These are phyloP conservation scores for Phlebopus sp. DNA, from an alignment of 1,284 basidiomycete genomes.

Conservation along the genomic window DNA sequence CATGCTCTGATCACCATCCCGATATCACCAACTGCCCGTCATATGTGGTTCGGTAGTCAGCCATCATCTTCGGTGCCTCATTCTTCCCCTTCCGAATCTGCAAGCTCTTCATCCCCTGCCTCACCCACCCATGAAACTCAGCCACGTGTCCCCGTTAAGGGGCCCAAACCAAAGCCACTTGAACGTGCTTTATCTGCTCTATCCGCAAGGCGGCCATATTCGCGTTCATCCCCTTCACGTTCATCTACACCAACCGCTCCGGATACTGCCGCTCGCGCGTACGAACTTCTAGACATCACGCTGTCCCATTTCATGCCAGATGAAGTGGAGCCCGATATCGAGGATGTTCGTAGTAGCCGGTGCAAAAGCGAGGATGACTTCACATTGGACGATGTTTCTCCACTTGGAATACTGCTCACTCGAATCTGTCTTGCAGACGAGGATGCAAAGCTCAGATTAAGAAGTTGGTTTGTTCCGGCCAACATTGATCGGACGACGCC, in stretches of 20 bases:
- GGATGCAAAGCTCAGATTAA: slow-evolving; percentile 51
- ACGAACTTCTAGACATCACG: slow-evolving; percentile 61
- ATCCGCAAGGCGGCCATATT: slow-evolving; percentile 52
- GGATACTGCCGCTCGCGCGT: slow-evolving; percentile 61
- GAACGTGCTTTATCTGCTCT: slow-evolving; percentile 60
- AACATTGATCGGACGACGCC: slow-evolving; percentile 76
- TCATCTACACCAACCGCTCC: slow-evolving; percentile 28
- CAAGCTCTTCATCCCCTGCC: slow-evolving; percentile 19
- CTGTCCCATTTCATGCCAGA: slow-evolving; percentile 68
- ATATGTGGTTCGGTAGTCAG: slow-evolving; percentile 45
- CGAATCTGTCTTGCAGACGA: slow-evolving; percentile 66
- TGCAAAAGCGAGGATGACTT: slow-evolving; percentile 48
- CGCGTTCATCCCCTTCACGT: slow-evolving; percentile 49
- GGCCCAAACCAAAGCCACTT: slow-evolving; percentile 48
- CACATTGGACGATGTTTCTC: slow-evolving; percentile 75
- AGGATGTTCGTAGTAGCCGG: slow-evolving; percentile 46
- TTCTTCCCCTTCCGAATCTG: slow-evolving; percentile 16
- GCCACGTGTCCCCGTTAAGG: slow-evolving; percentile 22
- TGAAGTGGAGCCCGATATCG: slow-evolving; percentile 58
- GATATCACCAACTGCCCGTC: slow-evolving; percentile 49
- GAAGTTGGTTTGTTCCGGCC: slow-evolving; percentile 67
- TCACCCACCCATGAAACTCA: slow-evolving; percentile 14
- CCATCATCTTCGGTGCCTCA: slow-evolving; percentile 1
- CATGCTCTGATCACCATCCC: slow-evolving; percentile 74
- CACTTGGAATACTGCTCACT: slow-evolving; percentile 71